Evolutionary conservation across 208 protist genomes (phyloP), one percentile per base, ranked within the genome.

Genomic region (Trypanosoma conorhini): DNA sequence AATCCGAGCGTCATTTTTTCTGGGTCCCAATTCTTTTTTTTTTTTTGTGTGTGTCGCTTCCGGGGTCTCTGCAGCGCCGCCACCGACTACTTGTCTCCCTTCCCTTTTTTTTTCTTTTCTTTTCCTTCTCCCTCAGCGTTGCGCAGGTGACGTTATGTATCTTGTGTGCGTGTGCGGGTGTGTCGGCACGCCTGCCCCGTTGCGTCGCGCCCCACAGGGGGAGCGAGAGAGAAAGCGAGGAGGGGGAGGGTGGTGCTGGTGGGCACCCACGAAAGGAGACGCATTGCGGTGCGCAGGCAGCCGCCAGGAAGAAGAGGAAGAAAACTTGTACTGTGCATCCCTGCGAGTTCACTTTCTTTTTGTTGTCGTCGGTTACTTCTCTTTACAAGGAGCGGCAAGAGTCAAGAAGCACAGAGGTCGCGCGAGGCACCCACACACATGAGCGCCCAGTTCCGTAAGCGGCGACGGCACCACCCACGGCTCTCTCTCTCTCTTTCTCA

Each of bases 1-100:
- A 61, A 67, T 17, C 31, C 26, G 48, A 76, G 63, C n/a, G 4
- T 15, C 70, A 76, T 76, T 21, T 15, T 61, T 59, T 33, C 9
- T 28, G 9, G 19, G 21, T 50, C n/a, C 12, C 10, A 56, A 22
- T 58, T 40, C 3, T 68, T 42, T 30, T 40, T 58, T 46, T 33
- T 30, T 31, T 13, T 31, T 24, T 30, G 3, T 33, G 2, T 28
- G 52, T 57, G 1, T 3, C 22, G 12, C 22, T 57, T 12, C 21
- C 10, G 8, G 9, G 21, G 10, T 57, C 21, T 17, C 3, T 24
- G 24, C 26, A 38, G n/a, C 56, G 44, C 15, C 19, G 9, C 12
- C 62, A 42, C 31, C 12, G 38, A 31, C 17, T 5, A 13, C 10
- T 26, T 52, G 4, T 38, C 4, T 46, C 42, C 42, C 9, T 46